Evolutionary conservation across 2,329 filamentous ascomycete genomes (phyloP).

Genomic region (Aspergillus tanneri): DNA sequence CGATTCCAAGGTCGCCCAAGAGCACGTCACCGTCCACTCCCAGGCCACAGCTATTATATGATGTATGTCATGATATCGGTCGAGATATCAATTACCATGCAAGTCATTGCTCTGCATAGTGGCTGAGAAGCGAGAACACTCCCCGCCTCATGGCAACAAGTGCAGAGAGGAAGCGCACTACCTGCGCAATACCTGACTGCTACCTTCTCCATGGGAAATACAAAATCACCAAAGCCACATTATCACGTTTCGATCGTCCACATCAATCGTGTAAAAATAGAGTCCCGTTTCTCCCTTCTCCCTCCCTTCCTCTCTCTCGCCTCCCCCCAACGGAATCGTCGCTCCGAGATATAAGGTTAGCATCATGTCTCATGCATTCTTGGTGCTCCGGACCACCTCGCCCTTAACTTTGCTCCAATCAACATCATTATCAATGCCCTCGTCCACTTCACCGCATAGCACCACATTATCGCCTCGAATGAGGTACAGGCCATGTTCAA

Average conservation of each 20-base stretch:
- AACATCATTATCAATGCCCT: conserved; percentile 83
- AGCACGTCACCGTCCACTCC: not conserved
- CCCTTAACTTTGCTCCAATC: conserved; percentile 91
- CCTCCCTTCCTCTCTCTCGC: not conserved
- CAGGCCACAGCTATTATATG: not conserved
- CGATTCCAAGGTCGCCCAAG: not conserved
- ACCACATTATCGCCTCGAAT: conserved; percentile 94
- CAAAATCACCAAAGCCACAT: no score
- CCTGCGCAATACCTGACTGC: not conserved
- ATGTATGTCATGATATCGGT: not conserved
- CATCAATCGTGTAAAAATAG: conserved; percentile 7
- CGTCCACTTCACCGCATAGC: conserved; percentile 83
- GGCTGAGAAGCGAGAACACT: not conserved
- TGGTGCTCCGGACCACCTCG: conserved; percentile 77
- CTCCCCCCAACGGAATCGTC: not conserved
- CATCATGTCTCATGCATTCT: conserved; percentile 59
- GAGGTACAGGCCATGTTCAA: conserved; percentile 83
- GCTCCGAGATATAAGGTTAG: not conserved
- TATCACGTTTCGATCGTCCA: conserved; percentile 6
- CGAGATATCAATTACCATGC: not conserved
- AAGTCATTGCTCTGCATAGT: not conserved
- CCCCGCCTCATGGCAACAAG: not conserved
- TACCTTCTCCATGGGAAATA: no score
- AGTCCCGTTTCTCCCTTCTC: not conserved
- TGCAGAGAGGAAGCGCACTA: not conserved